Conservation (phyloP, 108 stramenopile species). For the Nannochloropsis salina region DNA sequence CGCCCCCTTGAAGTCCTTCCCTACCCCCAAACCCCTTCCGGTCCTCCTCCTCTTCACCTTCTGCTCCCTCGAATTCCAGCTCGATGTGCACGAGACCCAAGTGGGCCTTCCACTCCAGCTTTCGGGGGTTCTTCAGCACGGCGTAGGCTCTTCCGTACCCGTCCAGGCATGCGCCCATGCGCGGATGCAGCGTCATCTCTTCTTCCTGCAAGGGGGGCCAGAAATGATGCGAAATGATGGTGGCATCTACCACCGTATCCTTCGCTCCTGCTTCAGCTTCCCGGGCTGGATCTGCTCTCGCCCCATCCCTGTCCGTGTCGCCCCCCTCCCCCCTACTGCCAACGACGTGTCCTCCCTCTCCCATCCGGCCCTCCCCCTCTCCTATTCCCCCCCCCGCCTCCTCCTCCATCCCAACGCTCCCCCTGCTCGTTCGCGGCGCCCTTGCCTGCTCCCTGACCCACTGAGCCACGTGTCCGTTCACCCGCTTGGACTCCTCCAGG, state of each 20-base stretch:
- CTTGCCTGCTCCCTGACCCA: slow-evolving; percentile 12
- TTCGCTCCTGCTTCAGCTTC: background rate
- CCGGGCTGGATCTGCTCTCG: background rate
- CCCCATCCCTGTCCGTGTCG: background rate
- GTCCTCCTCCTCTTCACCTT: slow-evolving; percentile 23
- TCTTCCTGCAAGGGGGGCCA: slow-evolving; percentile 86
- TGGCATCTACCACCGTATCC: slow-evolving; percentile 62
- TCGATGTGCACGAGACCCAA: slow-evolving; percentile 80
- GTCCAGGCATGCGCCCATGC: slow-evolving; percentile 62
- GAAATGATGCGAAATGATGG: slow-evolving; percentile 85
- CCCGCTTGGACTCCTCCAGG: slow-evolving; percentile 87
- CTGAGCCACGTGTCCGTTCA: slow-evolving; percentile 67
- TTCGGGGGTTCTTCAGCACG: slow-evolving; percentile 84
- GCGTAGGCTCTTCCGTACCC: slow-evolving; percentile 55
- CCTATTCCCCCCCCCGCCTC: slow-evolving; percentile 79
- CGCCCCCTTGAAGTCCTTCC: background rate
- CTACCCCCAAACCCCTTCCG: background rate
- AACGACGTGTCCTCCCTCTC: slow-evolving; percentile 32
- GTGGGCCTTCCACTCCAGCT: slow-evolving; percentile 74
- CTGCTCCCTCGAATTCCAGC: slow-evolving; percentile 71
- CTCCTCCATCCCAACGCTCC: slow-evolving; percentile 55
- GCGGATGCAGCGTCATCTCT: slow-evolving; percentile 71
- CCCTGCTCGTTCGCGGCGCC: background rate
- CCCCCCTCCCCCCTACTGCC: background rate
- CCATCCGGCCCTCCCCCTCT: slow-evolving; percentile 41